Evolutionary conservation across 805 yeast species (phyloP), one percentile per base, ranked within the genome.

Genomic region (Zygotorulaspora sp.): DNA sequence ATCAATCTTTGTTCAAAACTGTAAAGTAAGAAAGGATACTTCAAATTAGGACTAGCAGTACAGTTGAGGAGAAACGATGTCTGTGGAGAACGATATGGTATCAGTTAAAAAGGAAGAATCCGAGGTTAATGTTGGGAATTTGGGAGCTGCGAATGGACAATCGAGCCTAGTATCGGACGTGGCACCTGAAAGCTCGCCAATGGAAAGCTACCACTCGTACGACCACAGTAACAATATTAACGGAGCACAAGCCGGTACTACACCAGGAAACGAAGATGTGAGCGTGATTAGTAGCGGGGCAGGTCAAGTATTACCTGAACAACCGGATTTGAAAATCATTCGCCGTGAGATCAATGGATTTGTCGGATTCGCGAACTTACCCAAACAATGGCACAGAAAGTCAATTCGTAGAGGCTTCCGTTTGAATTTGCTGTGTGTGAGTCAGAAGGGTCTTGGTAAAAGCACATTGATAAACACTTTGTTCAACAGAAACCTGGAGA

Each of bases 331-430:
- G 44, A 81, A 82, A 52, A 70, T 87, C 45, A 76, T 86, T 54
- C 80, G 82, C 52, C 80, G 95, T 53, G 87, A 87, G 60, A 77
- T 90, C 52, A 84, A 81, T 51, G 90, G 95, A 3, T 89, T 83
- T 60, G 98, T 92, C 40, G 98, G 98, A 5, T 92, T 92, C 67
- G 95, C 97, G 50, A 92, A 89, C 66, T 73, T 92, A 57, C 98
- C 98, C 42, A 92, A 89, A 60, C 98, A 92, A 70, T 92, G 97
- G 96, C 97, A 92, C 68, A 80, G 96, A 66, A 87, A 84, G 65
- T 82, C 95, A 2, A 77, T 87, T 45, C 81, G 83, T 63, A 76
- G 85, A 57, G 98, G 98, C 10, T 92, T 92, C 72, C 76, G 72
- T 53, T 76, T 92, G 60, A 92, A 92, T 61, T 61, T 92, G 44